Evolutionary conservation across 2,329 filamentous ascomycete genomes (phyloP).

Genomic region (Penicillium sclerotigenum): DNA sequence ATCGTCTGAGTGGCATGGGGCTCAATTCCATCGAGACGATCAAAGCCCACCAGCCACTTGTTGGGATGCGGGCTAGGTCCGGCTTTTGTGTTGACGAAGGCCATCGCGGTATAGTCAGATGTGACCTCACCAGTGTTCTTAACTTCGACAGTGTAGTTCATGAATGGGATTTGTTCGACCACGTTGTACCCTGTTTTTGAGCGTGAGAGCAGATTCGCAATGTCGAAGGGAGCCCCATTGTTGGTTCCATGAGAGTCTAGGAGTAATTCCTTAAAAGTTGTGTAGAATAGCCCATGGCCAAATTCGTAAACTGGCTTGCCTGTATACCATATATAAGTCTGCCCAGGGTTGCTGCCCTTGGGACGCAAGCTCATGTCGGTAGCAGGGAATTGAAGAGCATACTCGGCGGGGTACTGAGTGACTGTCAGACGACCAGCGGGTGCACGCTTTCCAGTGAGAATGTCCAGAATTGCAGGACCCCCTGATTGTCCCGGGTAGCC

Average conservation of each 20-base stretch:
- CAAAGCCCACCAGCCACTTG: constrained; percentile 44
- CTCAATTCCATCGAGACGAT: constrained; percentile 30
- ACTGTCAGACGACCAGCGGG: constrained; percentile 43
- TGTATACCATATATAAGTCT: constrained; percentile 48
- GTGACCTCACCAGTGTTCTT: constrained; percentile 36
- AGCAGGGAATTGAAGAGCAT: constrained; percentile 41
- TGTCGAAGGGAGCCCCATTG: constrained; percentile 29
- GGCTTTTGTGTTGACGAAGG: constrained; percentile 39
- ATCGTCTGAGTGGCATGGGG: constrained; percentile 26
- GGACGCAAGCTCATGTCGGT: constrained; percentile 44
- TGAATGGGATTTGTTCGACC: constrained; percentile 38
- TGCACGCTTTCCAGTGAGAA: constrained; percentile 42
- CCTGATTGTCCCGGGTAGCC: constrained; percentile 47
- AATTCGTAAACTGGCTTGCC: constrained; percentile 42
- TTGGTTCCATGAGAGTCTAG: neutral
- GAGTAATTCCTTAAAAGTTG: constrained; percentile 34
- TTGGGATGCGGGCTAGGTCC: constrained; percentile 43
- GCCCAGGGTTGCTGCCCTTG: constrained; percentile 38
- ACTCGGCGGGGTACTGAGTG: constrained; percentile 43
- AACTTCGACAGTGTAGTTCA: constrained; percentile 37
- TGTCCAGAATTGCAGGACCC: constrained; percentile 42
- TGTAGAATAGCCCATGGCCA: constrained; percentile 46
- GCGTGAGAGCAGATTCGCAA: constrained; percentile 33
- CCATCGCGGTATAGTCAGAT: constrained; percentile 44
- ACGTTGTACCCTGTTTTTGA: constrained; percentile 25